Evolutionary conservation across 208 protist genomes (phyloP).

Genomic region (Leishmania tarentolae): DNA sequence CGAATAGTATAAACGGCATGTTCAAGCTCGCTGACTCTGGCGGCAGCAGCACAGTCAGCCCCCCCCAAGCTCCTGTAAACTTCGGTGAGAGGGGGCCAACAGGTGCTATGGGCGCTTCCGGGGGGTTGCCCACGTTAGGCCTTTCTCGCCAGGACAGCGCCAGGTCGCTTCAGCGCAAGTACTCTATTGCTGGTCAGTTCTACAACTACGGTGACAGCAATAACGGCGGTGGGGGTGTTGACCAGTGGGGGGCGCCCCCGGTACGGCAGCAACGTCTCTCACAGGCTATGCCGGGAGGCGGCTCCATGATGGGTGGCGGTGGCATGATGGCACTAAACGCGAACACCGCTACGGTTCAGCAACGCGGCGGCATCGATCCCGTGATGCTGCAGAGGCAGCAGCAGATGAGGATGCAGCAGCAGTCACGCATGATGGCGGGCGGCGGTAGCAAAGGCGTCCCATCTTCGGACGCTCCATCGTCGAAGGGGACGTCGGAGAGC

Average conservation of each 20-base stretch:
- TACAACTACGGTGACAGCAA: constrained; percentile 18
- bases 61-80: not conserved
- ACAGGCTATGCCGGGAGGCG: not conserved
- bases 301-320: not conserved
- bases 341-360: not conserved
- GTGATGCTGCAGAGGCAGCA: constrained; percentile 11
- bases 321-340: constrained; percentile 10
- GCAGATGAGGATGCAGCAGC: constrained; percentile 21
- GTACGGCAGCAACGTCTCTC: constrained; percentile 2
- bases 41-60: not conserved
- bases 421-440: not conserved
- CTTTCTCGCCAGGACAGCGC: constrained; percentile 40
- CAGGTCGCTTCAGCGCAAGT: constrained; percentile 32
- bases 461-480: constrained; percentile 17
- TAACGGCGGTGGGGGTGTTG: not conserved
- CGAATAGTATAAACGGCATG: constrained; percentile 23
- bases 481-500: constrained; percentile 30
- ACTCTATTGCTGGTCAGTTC: constrained; percentile 52
- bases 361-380: not conserved
- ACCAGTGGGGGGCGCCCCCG: not conserved
- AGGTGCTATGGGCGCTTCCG: not conserved
- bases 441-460: not conserved
- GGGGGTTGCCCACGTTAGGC: not conserved
- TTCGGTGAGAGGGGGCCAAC: not conserved
- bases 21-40: not conserved